Evolutionary conservation across 257 asterid genomes (phyloP).

Genomic region (Ligustrum vulgare): DNA sequence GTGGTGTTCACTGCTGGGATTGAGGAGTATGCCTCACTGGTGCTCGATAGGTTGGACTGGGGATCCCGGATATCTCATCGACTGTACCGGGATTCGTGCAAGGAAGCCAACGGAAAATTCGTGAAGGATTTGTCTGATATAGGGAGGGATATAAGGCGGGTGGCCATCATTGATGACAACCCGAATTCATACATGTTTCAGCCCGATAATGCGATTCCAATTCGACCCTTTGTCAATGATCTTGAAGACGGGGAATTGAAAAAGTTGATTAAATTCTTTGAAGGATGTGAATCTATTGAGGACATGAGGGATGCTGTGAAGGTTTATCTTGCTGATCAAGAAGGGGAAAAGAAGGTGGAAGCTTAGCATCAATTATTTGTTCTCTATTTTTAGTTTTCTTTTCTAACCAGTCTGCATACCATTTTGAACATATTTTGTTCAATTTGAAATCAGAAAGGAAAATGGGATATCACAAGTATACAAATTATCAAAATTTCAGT

Average conservation of each 20-base stretch:
- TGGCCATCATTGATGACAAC: constrained; percentile 79
- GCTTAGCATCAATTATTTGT: not conserved
- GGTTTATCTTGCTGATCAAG: constrained; percentile 32
- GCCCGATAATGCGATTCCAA: constrained; percentile 73
- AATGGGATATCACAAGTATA: not conserved
- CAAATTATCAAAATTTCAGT: not conserved
- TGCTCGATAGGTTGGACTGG: constrained; percentile 66
- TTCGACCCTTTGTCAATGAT: constrained; percentile 67
- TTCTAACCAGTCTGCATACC: constrained; percentile 11
- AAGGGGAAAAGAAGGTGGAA: constrained; percentile 24
- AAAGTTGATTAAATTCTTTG: constrained; percentile 57
- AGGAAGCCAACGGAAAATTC: constrained; percentile 64
- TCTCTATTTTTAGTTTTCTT: constrained; percentile 1
- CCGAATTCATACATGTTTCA: constrained; percentile 75
- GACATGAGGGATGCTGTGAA: constrained; percentile 69
- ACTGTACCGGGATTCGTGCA: constrained; percentile 77
- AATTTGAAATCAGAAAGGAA: constrained; percentile 24
- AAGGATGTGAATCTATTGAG: constrained; percentile 48
- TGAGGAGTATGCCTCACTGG: constrained; percentile 81
- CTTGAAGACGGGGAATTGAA: constrained; percentile 65
- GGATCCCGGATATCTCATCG: constrained; percentile 59
- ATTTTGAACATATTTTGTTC: constrained; percentile 43
- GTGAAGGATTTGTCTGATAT: constrained; percentile 74
- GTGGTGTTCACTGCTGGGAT: constrained; percentile 90
- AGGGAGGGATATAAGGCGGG: constrained; percentile 72